phyloP scores from a whole-genome alignment of 1,284 basidiomycete genomes.

The Xerocomus nothofagi region DNA sequence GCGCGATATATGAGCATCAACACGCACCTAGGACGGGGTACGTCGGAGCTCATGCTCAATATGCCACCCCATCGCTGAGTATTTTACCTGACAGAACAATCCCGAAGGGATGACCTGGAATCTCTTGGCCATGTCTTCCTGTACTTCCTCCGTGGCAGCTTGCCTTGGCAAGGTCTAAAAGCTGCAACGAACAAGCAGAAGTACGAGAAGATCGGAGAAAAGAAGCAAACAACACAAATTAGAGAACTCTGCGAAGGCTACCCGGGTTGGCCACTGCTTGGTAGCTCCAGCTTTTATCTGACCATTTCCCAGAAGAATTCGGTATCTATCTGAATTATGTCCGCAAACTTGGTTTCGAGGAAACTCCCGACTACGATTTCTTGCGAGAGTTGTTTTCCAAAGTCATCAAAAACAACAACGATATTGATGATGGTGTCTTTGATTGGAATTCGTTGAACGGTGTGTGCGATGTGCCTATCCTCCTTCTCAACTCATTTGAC shows the following conservation, averaged over 20 bases:
- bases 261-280: slow-evolving; percentile 66
- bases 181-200: slow-evolving; percentile 99
- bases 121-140: slow-evolving; percentile 97
- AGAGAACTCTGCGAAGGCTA: slow-evolving; percentile 94
- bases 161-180: slow-evolving; percentile 95
- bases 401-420: slow-evolving; percentile 86
- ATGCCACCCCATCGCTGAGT: neutral
- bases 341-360: slow-evolving; percentile 93
- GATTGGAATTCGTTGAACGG: slow-evolving; percentile 96
- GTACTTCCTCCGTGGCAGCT: slow-evolving; percentile 92
- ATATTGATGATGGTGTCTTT: slow-evolving; percentile 90
- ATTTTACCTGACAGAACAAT: slow-evolving; percentile 50
- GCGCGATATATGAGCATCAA: slow-evolving; percentile 99
- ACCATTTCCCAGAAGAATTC: slow-evolving; percentile 82
- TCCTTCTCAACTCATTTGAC: slow-evolving; percentile 8
- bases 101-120: slow-evolving; percentile 91
- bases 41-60: slow-evolving; percentile 1
- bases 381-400: slow-evolving; percentile 93
- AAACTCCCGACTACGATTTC: slow-evolving; percentile 97
- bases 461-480: slow-evolving; percentile 47
- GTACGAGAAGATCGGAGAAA: slow-evolving; percentile 98
- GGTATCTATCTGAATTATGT: slow-evolving; percentile 98
- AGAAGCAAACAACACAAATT: slow-evolving; percentile 95
- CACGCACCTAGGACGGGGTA: slow-evolving; percentile 88
- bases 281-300: slow-evolving; percentile 88